phyloP scores from a whole-genome alignment of 2,329 filamentous ascomycete species.

The Ophiocordyceps camponoti-floridani region DNA sequence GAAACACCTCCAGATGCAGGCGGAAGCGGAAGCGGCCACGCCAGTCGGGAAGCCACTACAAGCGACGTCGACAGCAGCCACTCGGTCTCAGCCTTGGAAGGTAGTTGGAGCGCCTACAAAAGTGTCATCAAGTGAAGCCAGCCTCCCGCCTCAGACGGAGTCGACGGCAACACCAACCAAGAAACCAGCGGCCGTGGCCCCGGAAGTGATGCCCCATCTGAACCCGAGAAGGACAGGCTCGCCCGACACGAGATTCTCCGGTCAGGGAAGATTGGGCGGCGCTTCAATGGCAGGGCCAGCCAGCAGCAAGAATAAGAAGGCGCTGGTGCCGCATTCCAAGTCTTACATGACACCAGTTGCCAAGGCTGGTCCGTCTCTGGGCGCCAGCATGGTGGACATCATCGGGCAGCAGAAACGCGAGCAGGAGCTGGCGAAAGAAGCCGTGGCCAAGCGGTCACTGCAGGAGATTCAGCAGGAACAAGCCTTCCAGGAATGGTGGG shows the following conservation, averaged over 20 bases:
- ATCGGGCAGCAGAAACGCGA: constrained; percentile 73
- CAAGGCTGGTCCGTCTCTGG: constrained; percentile 44
- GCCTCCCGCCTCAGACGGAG: constrained; percentile 14
- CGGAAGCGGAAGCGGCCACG: constrained; percentile 24
- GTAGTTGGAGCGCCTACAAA: constrained; percentile 28
- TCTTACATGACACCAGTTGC: constrained; percentile 38
- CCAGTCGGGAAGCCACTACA: constrained; percentile 6
- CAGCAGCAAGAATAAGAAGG: constrained; percentile 16
- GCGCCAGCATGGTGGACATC: constrained; percentile 72
- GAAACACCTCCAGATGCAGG: constrained; percentile 54
- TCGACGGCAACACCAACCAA: constrained; percentile 9
- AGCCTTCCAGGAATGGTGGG: constrained; percentile 94
- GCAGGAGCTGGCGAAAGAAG: constrained; percentile 66
- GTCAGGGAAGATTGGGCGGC: constrained; percentile 27
- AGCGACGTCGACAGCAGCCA: constrained; percentile 15
- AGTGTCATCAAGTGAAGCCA: constrained; percentile 29
- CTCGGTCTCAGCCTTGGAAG: constrained; percentile 47
- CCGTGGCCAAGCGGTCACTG: constrained; percentile 70
- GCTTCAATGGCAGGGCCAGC: constrained; percentile 12
- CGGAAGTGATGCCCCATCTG: constrained; percentile 20
- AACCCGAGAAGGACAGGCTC: constrained; percentile 33
- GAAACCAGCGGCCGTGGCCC: constrained; percentile 24
- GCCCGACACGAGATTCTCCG: constrained; percentile 44
- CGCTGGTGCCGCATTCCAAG: constrained; percentile 40
- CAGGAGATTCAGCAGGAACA: constrained; percentile 96